Conservation (phyloP, 2,329 filamentous ascomycete genomes). For the Nothopassalora personata region DNA sequence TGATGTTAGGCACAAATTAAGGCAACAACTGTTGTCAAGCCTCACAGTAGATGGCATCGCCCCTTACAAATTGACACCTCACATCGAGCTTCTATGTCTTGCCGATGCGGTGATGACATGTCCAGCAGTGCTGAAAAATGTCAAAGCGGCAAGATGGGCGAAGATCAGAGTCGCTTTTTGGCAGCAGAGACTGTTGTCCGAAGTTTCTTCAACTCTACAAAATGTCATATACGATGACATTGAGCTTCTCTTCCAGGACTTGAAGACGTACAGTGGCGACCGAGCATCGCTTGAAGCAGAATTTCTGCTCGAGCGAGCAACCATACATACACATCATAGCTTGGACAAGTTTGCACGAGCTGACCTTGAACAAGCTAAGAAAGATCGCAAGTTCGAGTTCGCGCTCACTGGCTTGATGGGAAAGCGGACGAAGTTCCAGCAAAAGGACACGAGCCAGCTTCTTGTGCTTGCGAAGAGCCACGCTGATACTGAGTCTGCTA, state of each 20-base stretch:
- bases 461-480: constrained; percentile 82
- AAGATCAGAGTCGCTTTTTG: constrained; percentile 68
- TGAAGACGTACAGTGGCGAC: constrained; percentile 13
- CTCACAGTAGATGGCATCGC: constrained; percentile 79
- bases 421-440: constrained; percentile 75
- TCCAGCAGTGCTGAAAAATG: constrained; percentile 42
- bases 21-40: constrained; percentile 58
- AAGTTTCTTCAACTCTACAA: constrained; percentile 57
- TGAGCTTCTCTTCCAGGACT: constrained; percentile 48
- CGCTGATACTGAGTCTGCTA: constrained; percentile 22
- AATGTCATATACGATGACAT: constrained; percentile 56
- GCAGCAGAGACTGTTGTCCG: constrained; percentile 62
- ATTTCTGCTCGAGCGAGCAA: constrained; percentile 76
- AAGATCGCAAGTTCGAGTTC: constrained; percentile 68
- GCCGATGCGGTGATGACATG: constrained; percentile 58
- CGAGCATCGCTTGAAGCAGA: constrained; percentile 51
- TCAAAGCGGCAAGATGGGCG: constrained; percentile 53
- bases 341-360: constrained; percentile 68
- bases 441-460: constrained; percentile 77
- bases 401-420: constrained; percentile 80
- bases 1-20: constrained; percentile 39
- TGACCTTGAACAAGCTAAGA: constrained; percentile 63
- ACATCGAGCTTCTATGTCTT: constrained; percentile 76
- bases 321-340: constrained; percentile 78
- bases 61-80: constrained; percentile 76